Percentiles rank a stretch among this genome's conserved stretches.
phyloP scores from a whole-genome alignment of 1,284 basidiomycete genomes.

The Moesziomyces antarcticus region DNA sequence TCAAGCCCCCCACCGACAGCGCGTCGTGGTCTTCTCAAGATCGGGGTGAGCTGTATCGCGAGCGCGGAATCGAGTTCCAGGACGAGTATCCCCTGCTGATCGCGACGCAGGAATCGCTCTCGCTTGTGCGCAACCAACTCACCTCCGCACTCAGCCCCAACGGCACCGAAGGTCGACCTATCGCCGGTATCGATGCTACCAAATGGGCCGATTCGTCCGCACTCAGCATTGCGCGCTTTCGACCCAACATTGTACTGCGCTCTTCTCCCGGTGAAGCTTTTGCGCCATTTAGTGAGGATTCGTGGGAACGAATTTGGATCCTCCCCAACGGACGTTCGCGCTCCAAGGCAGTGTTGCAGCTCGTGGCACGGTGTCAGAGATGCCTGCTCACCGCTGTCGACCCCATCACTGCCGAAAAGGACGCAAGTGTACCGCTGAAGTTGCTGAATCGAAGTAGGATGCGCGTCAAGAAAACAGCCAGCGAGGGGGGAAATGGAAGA shows the following conservation, averaged over 20 bases:
- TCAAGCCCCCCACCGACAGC: conserved; percentile 42
- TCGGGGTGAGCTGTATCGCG: conserved; percentile 21
- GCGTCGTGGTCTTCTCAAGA: neutral
- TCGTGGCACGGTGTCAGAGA: conserved; percentile 54
- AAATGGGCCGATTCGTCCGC: conserved; percentile 10
- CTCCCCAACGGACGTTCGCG: neutral
- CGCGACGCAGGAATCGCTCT: conserved; percentile 42
- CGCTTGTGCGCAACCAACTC: conserved; percentile 34
- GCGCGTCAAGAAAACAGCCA: conserved; percentile 36
- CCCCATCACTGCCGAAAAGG: conserved; percentile 48
- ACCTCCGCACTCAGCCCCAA: conserved; percentile 5
- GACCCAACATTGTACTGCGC: conserved; percentile 53
- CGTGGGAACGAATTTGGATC: conserved; percentile 52
- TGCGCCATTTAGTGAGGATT: conserved; percentile 46
- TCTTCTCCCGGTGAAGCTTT: neutral
- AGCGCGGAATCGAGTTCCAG: conserved; percentile 53
- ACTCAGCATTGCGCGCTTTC: conserved; percentile 45
- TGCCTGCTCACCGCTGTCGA: conserved; percentile 57
- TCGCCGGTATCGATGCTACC: conserved; percentile 8
- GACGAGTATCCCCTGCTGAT: conserved; percentile 59
- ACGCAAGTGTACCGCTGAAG: conserved; percentile 49
- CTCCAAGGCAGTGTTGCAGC: conserved; percentile 33
- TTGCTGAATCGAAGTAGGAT: conserved; percentile 40
- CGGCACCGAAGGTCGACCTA: conserved; percentile 13
- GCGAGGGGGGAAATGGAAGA: conserved; percentile 26